Conservation (phyloP, 1,284 basidiomycete genomes). For the Microbotryum saponariae region DNA sequence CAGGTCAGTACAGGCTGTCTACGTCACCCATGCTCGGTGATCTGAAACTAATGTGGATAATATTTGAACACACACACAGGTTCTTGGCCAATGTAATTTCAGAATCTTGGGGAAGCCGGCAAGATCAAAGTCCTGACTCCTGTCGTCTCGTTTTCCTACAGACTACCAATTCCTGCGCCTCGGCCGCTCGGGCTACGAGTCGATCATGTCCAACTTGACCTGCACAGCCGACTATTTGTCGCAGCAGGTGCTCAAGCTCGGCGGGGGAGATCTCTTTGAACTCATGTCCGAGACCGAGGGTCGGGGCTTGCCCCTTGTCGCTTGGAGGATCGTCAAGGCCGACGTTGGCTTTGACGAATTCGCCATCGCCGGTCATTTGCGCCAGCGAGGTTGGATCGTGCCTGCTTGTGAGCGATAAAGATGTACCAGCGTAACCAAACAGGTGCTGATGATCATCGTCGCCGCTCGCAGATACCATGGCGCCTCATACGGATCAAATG, state of each 20-base stretch:
- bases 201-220: constrained; percentile 39
- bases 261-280: constrained; percentile 34
- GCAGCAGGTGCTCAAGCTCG: constrained; percentile 27
- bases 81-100: constrained; percentile 16
- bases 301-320: constrained; percentile 37
- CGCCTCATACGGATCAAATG: constrained; percentile 32
- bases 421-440: background rate
- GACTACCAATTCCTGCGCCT: constrained; percentile 23
- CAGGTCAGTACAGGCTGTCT: constrained; percentile 29
- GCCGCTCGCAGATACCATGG: constrained; percentile 33
- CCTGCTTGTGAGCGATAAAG: constrained; percentile 13
- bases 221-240: constrained; percentile 34
- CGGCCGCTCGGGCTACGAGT: constrained; percentile 39
- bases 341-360: constrained; percentile 26
- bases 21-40: too few species aligned
- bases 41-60: too few species aligned
- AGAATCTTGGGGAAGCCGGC: background rate
- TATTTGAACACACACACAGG: constrained; percentile 6
- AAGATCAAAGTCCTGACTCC: background rate
- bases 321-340: constrained; percentile 34
- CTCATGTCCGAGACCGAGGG: constrained; percentile 34
- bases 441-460: background rate
- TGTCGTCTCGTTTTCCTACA: background rate
- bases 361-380: constrained; percentile 31
- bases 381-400: constrained; percentile 37